A percentile compares a stretch with the other conserved stretches of the same genome.
Evolutionary conservation across 179 eudicot species (phyloP).

Genomic region (Silene vulgaris): DNA sequence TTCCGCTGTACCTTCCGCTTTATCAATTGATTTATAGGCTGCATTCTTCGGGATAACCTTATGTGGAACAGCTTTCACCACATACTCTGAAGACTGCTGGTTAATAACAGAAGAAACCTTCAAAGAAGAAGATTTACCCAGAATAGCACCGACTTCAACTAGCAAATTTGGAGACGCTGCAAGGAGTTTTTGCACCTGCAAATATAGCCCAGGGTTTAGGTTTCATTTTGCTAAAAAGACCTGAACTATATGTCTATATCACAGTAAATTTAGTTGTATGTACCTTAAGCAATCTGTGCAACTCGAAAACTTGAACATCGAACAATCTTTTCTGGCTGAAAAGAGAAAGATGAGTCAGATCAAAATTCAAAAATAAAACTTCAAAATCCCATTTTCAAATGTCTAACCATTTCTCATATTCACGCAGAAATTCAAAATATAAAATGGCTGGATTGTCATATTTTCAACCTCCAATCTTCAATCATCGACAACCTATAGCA

Average conservation of each 20-base stretch:
- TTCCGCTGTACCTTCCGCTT: constrained; percentile 62
- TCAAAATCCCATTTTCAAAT: neutral
- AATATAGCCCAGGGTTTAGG: constrained; percentile 12
- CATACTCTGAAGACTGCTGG: constrained; percentile 42
- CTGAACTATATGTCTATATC: neutral
- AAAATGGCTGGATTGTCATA: neutral
- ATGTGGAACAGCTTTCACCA: constrained; percentile 38
- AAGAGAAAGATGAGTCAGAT: constrained; percentile 27
- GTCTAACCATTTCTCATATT: neutral
- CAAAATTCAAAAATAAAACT: neutral
- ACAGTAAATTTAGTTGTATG: constrained; percentile 5
- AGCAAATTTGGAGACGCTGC: constrained; percentile 74
- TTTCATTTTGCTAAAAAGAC: neutral
- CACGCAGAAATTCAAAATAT: neutral
- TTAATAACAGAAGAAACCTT: constrained; percentile 39
- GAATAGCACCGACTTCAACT: constrained; percentile 41
- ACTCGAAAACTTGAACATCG: constrained; percentile 92
- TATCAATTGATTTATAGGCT: constrained; percentile 36
- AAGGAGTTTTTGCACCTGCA: constrained; percentile 84
- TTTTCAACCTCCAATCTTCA: neutral
- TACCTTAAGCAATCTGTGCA: constrained; percentile 92
- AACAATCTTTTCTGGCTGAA: constrained; percentile 92
- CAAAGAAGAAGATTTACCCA: constrained; percentile 36
- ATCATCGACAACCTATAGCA: too few relatives aligned
- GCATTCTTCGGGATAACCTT: constrained; percentile 35